Conservation (phyloP, 1,284 basidiomycete genomes). For the Ceratobasidium sp. region DNA sequence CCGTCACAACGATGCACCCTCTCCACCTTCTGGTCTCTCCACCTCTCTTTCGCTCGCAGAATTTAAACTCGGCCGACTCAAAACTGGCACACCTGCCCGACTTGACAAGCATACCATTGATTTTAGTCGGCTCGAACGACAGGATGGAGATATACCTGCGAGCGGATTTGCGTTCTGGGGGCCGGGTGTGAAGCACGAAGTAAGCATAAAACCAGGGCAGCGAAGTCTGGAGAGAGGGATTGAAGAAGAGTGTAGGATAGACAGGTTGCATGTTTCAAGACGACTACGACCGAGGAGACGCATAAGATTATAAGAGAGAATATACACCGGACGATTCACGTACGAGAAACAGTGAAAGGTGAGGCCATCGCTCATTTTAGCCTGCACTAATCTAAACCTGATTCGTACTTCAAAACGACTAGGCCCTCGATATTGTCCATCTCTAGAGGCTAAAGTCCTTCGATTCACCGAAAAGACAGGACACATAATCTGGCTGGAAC, state of each 20-base stretch:
- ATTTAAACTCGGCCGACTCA: conserved; percentile 84
- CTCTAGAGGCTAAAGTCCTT: conserved; percentile 87
- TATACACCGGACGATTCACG: conserved; percentile 83
- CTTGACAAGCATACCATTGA: conserved; percentile 79
- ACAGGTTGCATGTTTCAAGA: conserved; percentile 82
- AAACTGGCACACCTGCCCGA: conserved; percentile 91
- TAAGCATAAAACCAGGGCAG: neutral
- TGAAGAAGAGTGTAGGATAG: conserved; percentile 64
- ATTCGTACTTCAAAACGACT: neutral
- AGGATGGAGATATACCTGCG: conserved; percentile 73
- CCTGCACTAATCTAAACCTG: no score
- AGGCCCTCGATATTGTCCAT: conserved; percentile 93
- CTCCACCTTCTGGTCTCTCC: conserved; percentile 73
- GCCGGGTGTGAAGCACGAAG: conserved; percentile 36
- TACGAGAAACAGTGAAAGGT: conserved; percentile 90
- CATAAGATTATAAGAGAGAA: conserved; percentile 81
- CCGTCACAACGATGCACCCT: conserved; percentile 81
- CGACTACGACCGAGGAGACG: conserved; percentile 78
- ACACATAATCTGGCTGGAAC: conserved; percentile 91
- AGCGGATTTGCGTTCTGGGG: conserved; percentile 69
- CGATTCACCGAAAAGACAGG: conserved; percentile 79
- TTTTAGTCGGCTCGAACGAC: conserved; percentile 70
- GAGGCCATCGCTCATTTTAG: neutral
- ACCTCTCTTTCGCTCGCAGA: conserved; percentile 80
- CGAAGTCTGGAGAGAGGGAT: conserved; percentile 39